Base-by-base conservation (phyloP, 1,284 basidiomycete species). In the Puccinia horiana region DNA sequence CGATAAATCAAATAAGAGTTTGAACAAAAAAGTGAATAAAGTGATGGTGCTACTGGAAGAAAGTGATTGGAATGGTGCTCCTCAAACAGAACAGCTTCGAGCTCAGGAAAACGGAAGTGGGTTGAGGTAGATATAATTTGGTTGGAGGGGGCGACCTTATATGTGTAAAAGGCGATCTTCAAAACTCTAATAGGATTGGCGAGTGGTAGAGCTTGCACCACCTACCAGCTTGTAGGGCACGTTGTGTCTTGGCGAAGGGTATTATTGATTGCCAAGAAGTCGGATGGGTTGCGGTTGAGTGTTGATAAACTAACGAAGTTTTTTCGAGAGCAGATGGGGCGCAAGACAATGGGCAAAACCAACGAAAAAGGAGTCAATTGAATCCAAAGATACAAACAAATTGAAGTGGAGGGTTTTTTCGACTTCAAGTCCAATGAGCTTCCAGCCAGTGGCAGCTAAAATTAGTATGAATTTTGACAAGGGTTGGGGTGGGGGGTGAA, bases 381-480 rank as follows among this genome's bases (percentile, higher is more conserved):
- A 69, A 69, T 47, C 42, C 37, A 40, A 47, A 69, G 37, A 37
- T 69, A 69, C 65, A 69, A 69, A 47, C n/a, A 69, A 69, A 47
- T 26, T 35, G n/a, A 14, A 61, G 40, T 9, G 37, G 63, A 65
- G 32, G 35, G 20, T 69, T 69, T 47, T 47, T 26, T 14, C n/a
- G 65, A 69, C 11, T n/a, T 47, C 42, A 69, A 69, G 20, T 47
- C 26, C 8, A 69, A 44, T 69, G 37, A 69, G 42, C n/a, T 69
- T 69, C 42, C 42, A 69, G 65, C 65, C 42, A 47, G 65, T 65
- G 65, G 35, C 9, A 69, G 42, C 37, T 69, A 69, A 29, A 44
- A 44, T 47, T 11, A 40, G 65, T 14, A 47, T 69, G 65, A 69
- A 69, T 69, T 29, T 47, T 47, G 52, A 23, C 6, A 18, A 54